Conservation (phyloP, 192 early-diverging fungal species). For the Cetraspora pellucida region DNA sequence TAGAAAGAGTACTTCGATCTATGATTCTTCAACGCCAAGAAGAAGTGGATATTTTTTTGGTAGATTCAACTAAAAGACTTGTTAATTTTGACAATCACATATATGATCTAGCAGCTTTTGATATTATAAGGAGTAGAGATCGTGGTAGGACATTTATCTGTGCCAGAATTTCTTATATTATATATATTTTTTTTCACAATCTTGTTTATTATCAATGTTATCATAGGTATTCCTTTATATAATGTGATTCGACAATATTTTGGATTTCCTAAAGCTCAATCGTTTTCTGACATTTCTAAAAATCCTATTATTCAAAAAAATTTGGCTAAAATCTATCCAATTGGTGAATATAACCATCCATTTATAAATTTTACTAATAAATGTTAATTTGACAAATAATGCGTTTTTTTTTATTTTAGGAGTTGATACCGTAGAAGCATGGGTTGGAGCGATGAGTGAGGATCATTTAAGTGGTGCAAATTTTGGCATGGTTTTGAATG, state of each 20-base stretch:
- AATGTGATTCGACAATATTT: constrained; percentile 17
- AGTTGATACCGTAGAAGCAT: constrained; percentile 5
- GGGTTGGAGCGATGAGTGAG: constrained; percentile 27
- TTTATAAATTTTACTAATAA: too few species aligned
- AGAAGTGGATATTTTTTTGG: constrained; percentile 24
- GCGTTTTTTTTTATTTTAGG: not conserved
- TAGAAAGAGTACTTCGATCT: not conserved
- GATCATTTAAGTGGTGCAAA: constrained; percentile 22
- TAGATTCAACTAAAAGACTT: not conserved
- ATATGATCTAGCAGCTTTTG: constrained; percentile 6
- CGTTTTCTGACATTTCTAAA: constrained; percentile 27
- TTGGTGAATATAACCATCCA: too few species aligned
- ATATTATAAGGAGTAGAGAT: constrained; percentile 21
- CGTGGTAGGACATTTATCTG: not conserved
- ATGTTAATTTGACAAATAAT: too few species aligned
- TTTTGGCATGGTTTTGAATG: constrained; percentile 4
- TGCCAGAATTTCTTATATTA: not conserved
- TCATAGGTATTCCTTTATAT: constrained; percentile 26
- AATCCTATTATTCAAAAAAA: not conserved
- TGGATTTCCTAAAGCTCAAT: not conserved
- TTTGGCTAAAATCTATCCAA: not conserved
- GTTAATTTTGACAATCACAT: too few species aligned
- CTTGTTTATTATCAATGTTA: too few species aligned
- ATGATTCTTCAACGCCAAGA: constrained; percentile 25
- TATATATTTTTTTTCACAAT: not conserved